A percentile compares a stretch with the other conserved stretches of the same genome.
Conservation (phyloP, 768 basidiomycete genomes). For the Clitopilus hobsonii region DNA sequence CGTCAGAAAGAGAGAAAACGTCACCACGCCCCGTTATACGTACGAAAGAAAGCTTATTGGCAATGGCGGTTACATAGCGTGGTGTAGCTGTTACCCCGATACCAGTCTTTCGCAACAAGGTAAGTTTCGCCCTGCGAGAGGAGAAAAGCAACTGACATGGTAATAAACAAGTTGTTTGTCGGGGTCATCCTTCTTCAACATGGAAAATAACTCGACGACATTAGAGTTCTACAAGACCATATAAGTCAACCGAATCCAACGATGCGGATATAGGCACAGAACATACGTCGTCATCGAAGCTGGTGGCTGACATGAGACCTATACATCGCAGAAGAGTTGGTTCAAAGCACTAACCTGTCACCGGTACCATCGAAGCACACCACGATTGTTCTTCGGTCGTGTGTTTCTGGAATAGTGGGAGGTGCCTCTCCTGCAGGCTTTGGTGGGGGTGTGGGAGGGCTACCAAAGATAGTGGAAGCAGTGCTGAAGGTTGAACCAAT, state of each 20-base stretch:
- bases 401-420: neutral
- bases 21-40: neutral
- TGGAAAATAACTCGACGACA: constrained; percentile 29
- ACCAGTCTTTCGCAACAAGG: constrained; percentile 28
- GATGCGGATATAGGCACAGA: neutral
- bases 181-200: constrained; percentile 31
- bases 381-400: constrained; percentile 29
- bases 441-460: neutral
- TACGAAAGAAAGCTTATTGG: constrained; percentile 27
- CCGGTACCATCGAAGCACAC: constrained; percentile 39
- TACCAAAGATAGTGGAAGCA: neutral
- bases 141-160: constrained; percentile 20
- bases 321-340: too few species aligned
- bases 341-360: constrained; percentile 22
- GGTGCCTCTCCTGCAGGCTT: neutral
- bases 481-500: neutral
- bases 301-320: neutral
- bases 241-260: neutral
- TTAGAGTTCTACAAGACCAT: constrained; percentile 28
- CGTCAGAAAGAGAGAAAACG: too few species aligned
- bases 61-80: constrained; percentile 41
- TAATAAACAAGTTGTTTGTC: constrained; percentile 37
- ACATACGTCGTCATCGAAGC: constrained; percentile 20
- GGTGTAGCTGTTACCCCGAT: constrained; percentile 57
- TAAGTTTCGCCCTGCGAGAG: too few species aligned